These are phyloP conservation scores for Straminergon stramineum DNA, from an alignment of 225 moss, liverwort and hornwort species.

Conservation along the genomic window DNA sequence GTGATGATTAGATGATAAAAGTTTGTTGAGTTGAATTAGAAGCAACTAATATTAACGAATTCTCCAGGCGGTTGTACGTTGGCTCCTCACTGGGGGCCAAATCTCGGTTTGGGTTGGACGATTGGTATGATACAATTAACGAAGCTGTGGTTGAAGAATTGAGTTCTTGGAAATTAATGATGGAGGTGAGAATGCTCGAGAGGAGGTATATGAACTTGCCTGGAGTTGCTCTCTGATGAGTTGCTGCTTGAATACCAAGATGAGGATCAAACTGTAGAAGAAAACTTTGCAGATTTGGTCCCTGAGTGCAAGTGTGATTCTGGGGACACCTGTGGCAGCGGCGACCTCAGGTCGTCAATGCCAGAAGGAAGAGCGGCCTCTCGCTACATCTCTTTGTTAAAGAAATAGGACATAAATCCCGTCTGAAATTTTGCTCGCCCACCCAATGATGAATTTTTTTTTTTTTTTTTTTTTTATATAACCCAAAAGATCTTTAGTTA, in stretches of 20 bases:
- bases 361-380: no score
- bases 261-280: not conserved
- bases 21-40: not conserved
- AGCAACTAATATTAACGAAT: not conserved
- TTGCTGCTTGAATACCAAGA: not conserved
- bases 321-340: no score
- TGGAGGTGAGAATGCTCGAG: not conserved
- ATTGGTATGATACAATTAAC: not conserved
- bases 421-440: no score
- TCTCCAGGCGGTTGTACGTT: not conserved
- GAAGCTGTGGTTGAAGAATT: not conserved
- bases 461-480: no score
- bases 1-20: not conserved
- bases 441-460: no score
- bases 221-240: not conserved
- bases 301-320: not conserved
- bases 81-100: not conserved
- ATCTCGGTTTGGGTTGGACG: not conserved
- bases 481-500: no score
- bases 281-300: not conserved
- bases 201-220: not conserved
- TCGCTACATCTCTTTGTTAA: no score
- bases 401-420: no score
- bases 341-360: no score
- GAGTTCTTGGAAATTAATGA: not conserved